Evolutionary conservation across 306 rosid genomes (phyloP).

Genomic region (Quercus parvula): DNA sequence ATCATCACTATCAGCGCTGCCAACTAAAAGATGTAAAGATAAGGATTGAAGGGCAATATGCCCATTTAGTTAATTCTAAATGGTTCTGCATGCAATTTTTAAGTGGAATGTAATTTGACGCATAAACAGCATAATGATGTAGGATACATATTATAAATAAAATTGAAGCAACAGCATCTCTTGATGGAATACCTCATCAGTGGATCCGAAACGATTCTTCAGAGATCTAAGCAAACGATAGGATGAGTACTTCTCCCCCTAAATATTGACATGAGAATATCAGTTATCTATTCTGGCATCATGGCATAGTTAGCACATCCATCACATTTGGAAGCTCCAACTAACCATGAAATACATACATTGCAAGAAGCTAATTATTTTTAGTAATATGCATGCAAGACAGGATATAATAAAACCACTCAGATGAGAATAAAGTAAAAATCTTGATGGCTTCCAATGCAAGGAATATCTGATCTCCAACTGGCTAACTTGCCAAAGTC

Average conservation of each 20-base stretch:
- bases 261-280: constrained; percentile 16
- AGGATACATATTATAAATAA: neutral
- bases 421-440: neutral
- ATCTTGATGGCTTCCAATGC: neutral
- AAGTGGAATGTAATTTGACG: neutral
- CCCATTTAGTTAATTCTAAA: neutral
- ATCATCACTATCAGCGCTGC: neutral
- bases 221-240: constrained; percentile 88
- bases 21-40: neutral
- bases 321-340: neutral
- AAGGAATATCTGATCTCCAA: neutral
- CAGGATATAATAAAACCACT: neutral
- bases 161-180: neutral
- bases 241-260: constrained; percentile 90
- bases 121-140: neutral
- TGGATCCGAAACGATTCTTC: constrained; percentile 93
- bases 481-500: neutral
- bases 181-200: constrained; percentile 66
- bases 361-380: constrained; percentile 8
- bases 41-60: neutral
- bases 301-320: neutral
- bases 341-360: neutral
- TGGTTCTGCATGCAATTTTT: neutral
- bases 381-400: neutral
- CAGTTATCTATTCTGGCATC: neutral